phyloP scores from a whole-genome alignment of 805 yeast species.

The Wickerhamomyces sydowiorum region DNA sequence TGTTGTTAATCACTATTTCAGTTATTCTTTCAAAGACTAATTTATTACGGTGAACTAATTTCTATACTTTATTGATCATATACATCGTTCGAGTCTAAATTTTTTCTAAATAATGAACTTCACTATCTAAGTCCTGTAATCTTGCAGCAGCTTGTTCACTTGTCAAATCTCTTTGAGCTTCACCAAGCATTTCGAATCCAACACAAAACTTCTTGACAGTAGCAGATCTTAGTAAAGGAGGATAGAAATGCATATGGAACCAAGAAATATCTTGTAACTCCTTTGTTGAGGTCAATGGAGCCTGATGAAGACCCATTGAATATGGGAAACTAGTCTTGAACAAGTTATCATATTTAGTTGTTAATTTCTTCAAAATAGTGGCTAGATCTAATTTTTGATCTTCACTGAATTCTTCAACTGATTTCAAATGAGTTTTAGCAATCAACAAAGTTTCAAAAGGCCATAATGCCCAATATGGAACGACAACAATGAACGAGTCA shows the following conservation, averaged over 20 bases:
- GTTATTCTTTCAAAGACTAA: too few relatives aligned
- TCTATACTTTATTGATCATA: too few relatives aligned
- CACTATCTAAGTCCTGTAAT: constrained; percentile 37
- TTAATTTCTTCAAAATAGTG: constrained; percentile 41
- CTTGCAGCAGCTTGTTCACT: constrained; percentile 61
- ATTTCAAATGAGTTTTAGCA: constrained; percentile 47
- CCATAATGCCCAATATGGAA: constrained; percentile 83
- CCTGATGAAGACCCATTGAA: constrained; percentile 80
- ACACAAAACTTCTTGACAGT: constrained; percentile 72
- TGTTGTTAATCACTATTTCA: too few relatives aligned
- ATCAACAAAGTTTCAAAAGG: constrained; percentile 69
- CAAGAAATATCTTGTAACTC: constrained; percentile 41
- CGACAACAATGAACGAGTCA: constrained; percentile 59
- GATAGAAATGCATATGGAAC: constrained; percentile 75
- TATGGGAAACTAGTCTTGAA: constrained; percentile 69
- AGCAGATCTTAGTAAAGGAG: constrained; percentile 70
- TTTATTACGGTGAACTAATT: too few relatives aligned
- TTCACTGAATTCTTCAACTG: constrained; percentile 40
- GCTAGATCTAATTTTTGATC: constrained; percentile 53
- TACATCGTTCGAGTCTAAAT: too few relatives aligned
- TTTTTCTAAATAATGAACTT: constrained; percentile 16
- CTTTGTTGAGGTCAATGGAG: constrained; percentile 46
- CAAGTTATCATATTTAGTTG: constrained; percentile 65
- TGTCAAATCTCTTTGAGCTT: constrained; percentile 66
- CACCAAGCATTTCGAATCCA: constrained; percentile 64